Evolutionary conservation across 2,329 filamentous ascomycete species (phyloP).

Genomic region (Gremmenia infestans): DNA sequence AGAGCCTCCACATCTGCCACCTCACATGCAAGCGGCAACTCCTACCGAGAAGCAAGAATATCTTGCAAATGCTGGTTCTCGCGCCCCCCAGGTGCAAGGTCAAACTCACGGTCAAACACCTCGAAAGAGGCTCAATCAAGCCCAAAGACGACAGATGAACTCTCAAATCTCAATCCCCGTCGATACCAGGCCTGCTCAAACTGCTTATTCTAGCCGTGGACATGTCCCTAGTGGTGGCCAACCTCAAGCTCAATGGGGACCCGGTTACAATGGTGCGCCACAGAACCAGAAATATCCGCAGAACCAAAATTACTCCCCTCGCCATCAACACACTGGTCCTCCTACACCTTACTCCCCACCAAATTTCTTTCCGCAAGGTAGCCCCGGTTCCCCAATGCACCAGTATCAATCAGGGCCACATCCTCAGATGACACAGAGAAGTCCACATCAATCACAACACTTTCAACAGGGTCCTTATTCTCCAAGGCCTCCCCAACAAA

Average conservation of each 20-base stretch:
- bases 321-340: constrained; percentile 13
- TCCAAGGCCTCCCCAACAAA: constrained; percentile 21
- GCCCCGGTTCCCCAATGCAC: constrained; percentile 32
- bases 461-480: constrained; percentile 7
- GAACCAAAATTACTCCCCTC: constrained; percentile 20
- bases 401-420: constrained; percentile 11
- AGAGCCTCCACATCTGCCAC: constrained; percentile 14
- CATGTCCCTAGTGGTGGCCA: constrained; percentile 7
- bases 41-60: constrained; percentile 20
- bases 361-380: constrained; percentile 12
- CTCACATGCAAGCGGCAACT: constrained; percentile 20
- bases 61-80: constrained; percentile 6
- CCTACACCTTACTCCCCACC: constrained; percentile 18
- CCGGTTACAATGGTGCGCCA: constrained; percentile 19
- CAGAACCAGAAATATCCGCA: constrained; percentile 15
- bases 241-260: constrained; percentile 27
- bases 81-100: neutral
- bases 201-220: constrained; percentile 28
- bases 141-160: constrained; percentile 58
- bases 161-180: constrained; percentile 53
- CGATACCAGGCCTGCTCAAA: constrained; percentile 37
- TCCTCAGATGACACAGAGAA: neutral
- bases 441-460: constrained; percentile 7
- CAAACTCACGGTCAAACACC: constrained; percentile 1
- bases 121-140: constrained; percentile 54